These are phyloP conservation scores for Zalaria obscura DNA, from an alignment of 2,329 filamentous ascomycete species.

Conservation along the genomic window DNA sequence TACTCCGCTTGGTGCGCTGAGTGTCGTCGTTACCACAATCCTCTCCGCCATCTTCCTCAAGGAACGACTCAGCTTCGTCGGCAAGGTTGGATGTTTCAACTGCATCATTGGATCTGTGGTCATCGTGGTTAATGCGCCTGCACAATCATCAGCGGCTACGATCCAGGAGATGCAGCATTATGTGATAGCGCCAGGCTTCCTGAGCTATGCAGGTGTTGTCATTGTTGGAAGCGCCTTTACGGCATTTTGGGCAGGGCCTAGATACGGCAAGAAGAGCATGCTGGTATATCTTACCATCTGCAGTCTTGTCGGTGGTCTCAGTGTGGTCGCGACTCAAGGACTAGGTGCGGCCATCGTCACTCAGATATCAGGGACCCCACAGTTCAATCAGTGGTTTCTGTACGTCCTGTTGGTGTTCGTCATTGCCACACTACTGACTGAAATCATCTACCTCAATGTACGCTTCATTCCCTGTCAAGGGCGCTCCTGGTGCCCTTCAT, in stretches of 20 bases:
- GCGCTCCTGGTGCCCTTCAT: too few relatives aligned
- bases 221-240: conserved; percentile 58
- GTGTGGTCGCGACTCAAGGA: conserved; percentile 88
- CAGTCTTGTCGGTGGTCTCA: conserved; percentile 84
- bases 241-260: conserved; percentile 68
- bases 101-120: conserved; percentile 88
- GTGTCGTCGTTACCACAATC: conserved; percentile 83
- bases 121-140: conserved; percentile 86
- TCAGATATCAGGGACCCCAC: conserved; percentile 63
- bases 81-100: conserved; percentile 89
- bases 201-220: conserved; percentile 72
- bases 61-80: conserved; percentile 86
- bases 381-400: conserved; percentile 97
- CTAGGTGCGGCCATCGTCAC: conserved; percentile 83
- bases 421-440: conserved; percentile 71
- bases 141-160: conserved; percentile 66
- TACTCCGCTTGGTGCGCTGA: conserved; percentile 78
- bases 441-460: conserved; percentile 93
- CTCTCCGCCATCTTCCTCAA: conserved; percentile 91
- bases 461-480: conserved; percentile 25
- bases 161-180: conserved; percentile 89
- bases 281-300: conserved; percentile 94
- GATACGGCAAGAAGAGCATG: conserved; percentile 95
- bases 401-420: conserved; percentile 90
- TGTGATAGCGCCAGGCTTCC: conserved; percentile 74